Conservation (phyloP, 345 rosid genomes). For the Ailanthus altissimus region DNA sequence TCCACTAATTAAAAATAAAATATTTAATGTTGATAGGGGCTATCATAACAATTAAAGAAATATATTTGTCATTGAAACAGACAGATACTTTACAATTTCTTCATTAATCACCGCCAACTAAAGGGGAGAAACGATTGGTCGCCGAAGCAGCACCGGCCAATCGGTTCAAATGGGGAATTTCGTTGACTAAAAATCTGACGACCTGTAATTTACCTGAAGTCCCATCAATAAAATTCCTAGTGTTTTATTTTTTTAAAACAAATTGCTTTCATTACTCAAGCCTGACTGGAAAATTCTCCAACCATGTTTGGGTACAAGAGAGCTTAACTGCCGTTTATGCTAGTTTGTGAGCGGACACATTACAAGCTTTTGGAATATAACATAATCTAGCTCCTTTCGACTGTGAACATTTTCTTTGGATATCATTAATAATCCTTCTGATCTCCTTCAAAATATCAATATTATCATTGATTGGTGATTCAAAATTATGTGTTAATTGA, state of each 20-base stretch:
- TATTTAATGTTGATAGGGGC: background rate
- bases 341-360: no score
- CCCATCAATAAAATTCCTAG: background rate
- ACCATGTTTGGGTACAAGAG: no score
- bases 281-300: no score
- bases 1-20: conserved; percentile 24
- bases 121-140: conserved; percentile 5
- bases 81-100: background rate
- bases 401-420: no score
- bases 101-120: conserved; percentile 2
- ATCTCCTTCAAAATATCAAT: no score
- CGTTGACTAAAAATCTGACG: background rate
- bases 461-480: no score
- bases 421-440: no score
- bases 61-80: background rate
- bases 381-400: no score
- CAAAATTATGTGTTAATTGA: no score
- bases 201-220: background rate
- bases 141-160: conserved; percentile 8
- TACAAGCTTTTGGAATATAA: no score
- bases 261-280: no score
- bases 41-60: background rate
- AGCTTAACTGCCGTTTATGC: no score
- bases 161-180: conserved; percentile 6
- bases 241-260: background rate